Evolutionary conservation across 2,329 filamentous ascomycete species (phyloP).

Genomic region (Penicillium sp.): DNA sequence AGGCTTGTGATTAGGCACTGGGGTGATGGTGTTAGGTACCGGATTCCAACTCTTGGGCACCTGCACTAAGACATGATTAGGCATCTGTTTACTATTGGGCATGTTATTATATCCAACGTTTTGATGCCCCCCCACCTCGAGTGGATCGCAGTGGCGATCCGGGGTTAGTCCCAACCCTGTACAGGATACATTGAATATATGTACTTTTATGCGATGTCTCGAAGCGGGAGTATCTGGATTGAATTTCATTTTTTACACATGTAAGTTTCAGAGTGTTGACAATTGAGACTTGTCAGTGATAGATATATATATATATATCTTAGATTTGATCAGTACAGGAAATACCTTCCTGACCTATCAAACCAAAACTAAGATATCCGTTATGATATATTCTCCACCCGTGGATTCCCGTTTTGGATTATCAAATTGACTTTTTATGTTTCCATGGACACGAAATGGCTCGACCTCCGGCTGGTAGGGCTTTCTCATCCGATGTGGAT

Average conservation of each 20-base stretch:
- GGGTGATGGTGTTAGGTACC: not conserved
- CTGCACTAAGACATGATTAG: not conserved
- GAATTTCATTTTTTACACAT: too few species aligned
- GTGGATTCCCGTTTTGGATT: not conserved
- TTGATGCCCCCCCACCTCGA: conserved; percentile 11
- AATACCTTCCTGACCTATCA: too few species aligned
- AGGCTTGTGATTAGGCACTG: conserved; percentile 2
- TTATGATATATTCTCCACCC: not conserved
- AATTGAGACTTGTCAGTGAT: not conserved
- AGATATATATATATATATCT: not conserved
- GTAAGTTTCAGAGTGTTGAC: not conserved
- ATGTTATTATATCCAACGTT: not conserved
- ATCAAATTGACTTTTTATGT: not conserved
- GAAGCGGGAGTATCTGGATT: not conserved
- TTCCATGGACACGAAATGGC: not conserved
- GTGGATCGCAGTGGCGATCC: conserved; percentile 25
- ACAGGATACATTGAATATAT: not conserved
- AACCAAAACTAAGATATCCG: too few species aligned
- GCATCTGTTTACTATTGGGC: not conserved
- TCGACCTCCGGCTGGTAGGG: not conserved
- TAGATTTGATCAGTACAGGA: too few species aligned
- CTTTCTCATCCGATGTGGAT: conserved; percentile 3
- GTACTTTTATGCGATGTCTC: not conserved
- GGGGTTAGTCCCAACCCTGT: conserved; percentile 18
- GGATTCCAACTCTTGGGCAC: not conserved